These are phyloP conservation scores for Mortierella hygrophila DNA, from an alignment of 192 early-diverging fungal species.

Conservation along the genomic window DNA sequence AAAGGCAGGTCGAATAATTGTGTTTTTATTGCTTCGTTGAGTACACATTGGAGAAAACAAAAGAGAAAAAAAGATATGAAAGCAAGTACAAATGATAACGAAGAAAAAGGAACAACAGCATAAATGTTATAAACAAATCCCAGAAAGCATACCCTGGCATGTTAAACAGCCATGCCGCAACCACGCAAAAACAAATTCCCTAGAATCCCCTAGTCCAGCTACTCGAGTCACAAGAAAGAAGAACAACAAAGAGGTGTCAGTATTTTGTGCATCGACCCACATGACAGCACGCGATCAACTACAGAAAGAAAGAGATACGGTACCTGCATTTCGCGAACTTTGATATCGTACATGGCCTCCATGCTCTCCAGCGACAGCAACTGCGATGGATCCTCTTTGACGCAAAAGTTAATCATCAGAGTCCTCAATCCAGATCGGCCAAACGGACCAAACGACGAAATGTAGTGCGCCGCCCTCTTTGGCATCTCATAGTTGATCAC, in stretches of 20 bases:
- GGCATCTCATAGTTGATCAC: slow-evolving; percentile 56
- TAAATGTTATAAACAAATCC: no score
- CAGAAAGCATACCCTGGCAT: no score
- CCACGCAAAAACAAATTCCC: neutral
- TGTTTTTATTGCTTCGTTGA: neutral
- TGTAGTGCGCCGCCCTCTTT: slow-evolving; percentile 28
- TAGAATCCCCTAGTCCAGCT: neutral
- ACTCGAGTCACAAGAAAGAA: neutral
- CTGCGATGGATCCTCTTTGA: slow-evolving; percentile 21
- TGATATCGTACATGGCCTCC: slow-evolving; percentile 46
- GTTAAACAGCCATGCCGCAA: neutral
- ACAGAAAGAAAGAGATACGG: neutral
- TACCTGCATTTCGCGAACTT: slow-evolving; percentile 46
- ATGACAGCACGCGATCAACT: neutral
- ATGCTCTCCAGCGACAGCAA: slow-evolving; percentile 22
- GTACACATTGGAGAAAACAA: neutral
- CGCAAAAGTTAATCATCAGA: slow-evolving; percentile 45
- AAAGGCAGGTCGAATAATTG: neutral
- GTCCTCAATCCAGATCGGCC: slow-evolving; percentile 40
- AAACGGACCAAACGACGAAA: slow-evolving; percentile 50
- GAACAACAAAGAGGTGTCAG: neutral
- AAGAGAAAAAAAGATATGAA: neutral
- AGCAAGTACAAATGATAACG: neutral
- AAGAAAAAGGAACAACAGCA: slow-evolving; percentile 1
- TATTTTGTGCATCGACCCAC: neutral